Percentiles rank a stretch among this genome's conserved stretches.
These are phyloP conservation scores for Infundibulicybe gibba DNA, from an alignment of 768 basidiomycete genomes.

Conservation along the genomic window DNA sequence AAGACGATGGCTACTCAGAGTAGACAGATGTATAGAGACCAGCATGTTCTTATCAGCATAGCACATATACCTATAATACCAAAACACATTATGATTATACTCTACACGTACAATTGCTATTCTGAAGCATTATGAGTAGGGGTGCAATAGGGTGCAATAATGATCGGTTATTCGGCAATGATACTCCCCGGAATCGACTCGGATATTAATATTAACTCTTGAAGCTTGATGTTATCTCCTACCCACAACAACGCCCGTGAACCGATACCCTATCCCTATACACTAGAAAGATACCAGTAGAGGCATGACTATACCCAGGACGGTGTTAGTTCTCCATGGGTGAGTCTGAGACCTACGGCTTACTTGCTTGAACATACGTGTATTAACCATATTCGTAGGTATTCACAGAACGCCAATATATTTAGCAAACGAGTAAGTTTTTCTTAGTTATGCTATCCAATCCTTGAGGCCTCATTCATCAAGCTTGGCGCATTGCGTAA, in stretches of 20 bases:
- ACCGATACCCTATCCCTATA: too few species aligned
- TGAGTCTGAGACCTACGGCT: slow-evolving; percentile 16
- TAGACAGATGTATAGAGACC: slow-evolving; percentile 17
- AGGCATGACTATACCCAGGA: slow-evolving; percentile 18
- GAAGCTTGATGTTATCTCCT: too few species aligned
- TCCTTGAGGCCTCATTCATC: not conserved
- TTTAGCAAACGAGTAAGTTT: slow-evolving; percentile 67
- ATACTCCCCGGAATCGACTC: too few species aligned
- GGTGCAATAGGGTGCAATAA: too few species aligned
- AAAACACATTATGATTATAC: not conserved
- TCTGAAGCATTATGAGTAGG: too few species aligned
- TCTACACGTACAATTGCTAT: too few species aligned
- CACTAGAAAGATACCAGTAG: too few species aligned
- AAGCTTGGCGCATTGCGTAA: slow-evolving; percentile 75
- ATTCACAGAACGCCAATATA: slow-evolving; percentile 65
- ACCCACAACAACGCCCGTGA: too few species aligned
- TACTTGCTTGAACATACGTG: not conserved
- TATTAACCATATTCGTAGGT: slow-evolving; percentile 32
- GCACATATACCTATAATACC: not conserved
- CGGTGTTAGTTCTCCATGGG: slow-evolving; percentile 41
- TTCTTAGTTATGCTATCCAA: not conserved
- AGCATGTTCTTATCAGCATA: too few species aligned
- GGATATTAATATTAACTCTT: too few species aligned
- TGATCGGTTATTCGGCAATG: too few species aligned
- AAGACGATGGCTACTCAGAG: slow-evolving; percentile 69